A percentile compares a stretch with the other conserved stretches of the same genome.
Conservation (phyloP, 805 yeast genomes). For the Komagataella pastoris region DNA sequence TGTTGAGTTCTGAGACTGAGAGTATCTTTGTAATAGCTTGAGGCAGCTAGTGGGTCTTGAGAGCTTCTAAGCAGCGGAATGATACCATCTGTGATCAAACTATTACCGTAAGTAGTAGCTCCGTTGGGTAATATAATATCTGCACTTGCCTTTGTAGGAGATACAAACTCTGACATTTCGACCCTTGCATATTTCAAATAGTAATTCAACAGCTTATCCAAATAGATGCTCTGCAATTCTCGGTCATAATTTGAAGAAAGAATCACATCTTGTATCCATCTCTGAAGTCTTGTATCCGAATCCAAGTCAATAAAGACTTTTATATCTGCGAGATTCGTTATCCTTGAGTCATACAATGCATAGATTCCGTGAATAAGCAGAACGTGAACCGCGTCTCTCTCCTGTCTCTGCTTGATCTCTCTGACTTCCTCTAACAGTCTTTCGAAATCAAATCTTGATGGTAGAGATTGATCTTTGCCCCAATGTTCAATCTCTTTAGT, state of each 20-base stretch:
- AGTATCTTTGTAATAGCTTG: background rate
- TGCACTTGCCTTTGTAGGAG: conserved; percentile 58
- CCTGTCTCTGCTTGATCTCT: background rate
- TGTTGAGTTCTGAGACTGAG: background rate
- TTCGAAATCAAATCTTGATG: conserved; percentile 27
- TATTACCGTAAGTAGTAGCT: conserved; percentile 42
- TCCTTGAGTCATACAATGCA: conserved; percentile 50
- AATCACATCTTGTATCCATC: conserved; percentile 45
- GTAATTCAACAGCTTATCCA: conserved; percentile 23
- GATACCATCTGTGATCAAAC: conserved; percentile 53
- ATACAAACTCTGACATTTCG: conserved; percentile 54
- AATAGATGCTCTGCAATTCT: conserved; percentile 2
- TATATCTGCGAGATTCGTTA: conserved; percentile 44
- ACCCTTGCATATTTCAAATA: conserved; percentile 47
- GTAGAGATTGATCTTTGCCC: conserved; percentile 11
- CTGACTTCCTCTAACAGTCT: conserved; percentile 10
- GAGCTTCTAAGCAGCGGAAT: background rate
- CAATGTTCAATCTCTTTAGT: conserved; percentile 11
- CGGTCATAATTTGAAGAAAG: conserved; percentile 3
- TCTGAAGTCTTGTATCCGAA: conserved; percentile 70
- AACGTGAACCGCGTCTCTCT: conserved; percentile 13
- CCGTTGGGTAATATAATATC: conserved; percentile 69
- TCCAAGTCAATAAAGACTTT: conserved; percentile 75
- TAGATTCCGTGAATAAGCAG: conserved; percentile 65
- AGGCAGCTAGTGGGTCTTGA: background rate